A percentile compares a stretch with the other conserved stretches of the same genome.
phyloP scores from a whole-genome alignment of 2,329 filamentous ascomycete species.

The Trichoderma oligosporum region DNA sequence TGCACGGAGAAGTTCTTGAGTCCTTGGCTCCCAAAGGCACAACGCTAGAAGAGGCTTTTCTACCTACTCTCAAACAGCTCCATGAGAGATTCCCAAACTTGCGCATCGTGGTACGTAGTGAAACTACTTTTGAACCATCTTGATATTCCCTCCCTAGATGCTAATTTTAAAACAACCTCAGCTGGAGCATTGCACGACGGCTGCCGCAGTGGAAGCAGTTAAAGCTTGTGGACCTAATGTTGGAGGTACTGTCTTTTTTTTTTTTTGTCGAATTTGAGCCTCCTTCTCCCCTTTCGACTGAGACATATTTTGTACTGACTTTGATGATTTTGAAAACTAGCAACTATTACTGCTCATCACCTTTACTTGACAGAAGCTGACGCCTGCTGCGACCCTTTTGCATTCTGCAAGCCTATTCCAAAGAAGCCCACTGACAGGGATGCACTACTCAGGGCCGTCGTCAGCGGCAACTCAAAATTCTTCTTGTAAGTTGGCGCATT shows the following conservation, averaged over 20 bases:
- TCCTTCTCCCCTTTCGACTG: neutral
- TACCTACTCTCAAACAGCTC: constrained; percentile 72
- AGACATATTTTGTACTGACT: neutral
- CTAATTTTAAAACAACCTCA: neutral
- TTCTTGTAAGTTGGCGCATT: constrained; percentile 58
- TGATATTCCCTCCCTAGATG: neutral
- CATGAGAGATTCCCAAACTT: constrained; percentile 72
- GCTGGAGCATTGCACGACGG: constrained; percentile 84
- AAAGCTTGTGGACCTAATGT: constrained; percentile 73
- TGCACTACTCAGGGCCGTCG: constrained; percentile 63
- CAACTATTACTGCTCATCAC: constrained; percentile 84
- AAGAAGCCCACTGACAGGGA: constrained; percentile 70
- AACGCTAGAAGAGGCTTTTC: constrained; percentile 57
- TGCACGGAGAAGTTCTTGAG: constrained; percentile 80
- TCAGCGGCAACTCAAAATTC: constrained; percentile 60
- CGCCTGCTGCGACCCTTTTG: constrained; percentile 51
- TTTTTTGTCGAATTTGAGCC: neutral
- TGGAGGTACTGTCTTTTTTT: constrained; percentile 41
- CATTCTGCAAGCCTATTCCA: constrained; percentile 74
- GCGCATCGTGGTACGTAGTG: constrained; percentile 48
- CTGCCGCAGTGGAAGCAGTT: constrained; percentile 75
- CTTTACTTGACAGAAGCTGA: constrained; percentile 76
- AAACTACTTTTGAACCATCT: no score
- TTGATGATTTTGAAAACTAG: constrained; percentile 30
- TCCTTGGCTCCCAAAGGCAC: constrained; percentile 44